A percentile compares a stretch with the other conserved stretches of the same genome.
These are phyloP conservation scores for Grosmannia clavigera DNA, from an alignment of 2,329 filamentous ascomycete species.

Conservation along the genomic window DNA sequence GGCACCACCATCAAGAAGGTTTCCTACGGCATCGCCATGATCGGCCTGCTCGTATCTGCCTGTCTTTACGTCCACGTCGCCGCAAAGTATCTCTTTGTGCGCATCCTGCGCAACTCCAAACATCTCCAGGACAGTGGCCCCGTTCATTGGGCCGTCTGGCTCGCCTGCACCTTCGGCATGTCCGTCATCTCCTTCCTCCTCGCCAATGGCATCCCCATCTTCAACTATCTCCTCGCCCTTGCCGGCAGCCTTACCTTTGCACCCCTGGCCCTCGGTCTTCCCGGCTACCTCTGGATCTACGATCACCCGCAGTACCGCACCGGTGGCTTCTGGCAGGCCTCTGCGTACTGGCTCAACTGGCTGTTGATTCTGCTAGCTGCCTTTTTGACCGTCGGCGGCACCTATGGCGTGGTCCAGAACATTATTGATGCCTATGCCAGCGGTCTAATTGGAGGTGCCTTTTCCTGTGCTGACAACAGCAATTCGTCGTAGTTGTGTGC, in stretches of 20 bases:
- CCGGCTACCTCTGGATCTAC: conserved; percentile 5
- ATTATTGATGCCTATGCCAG: neutral
- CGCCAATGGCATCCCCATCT: conserved; percentile 9
- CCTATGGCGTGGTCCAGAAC: conserved; percentile 32
- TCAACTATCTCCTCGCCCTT: conserved; percentile 8
- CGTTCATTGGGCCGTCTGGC: conserved; percentile 19
- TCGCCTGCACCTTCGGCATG: neutral
- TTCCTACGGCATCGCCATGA: conserved; percentile 45
- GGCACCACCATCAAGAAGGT: conserved; percentile 48
- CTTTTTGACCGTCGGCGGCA: conserved; percentile 34
- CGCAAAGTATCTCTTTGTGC: conserved; percentile 22
- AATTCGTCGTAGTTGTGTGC: neutral
- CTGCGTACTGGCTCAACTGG: conserved; percentile 24
- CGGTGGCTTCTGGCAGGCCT: conserved; percentile 21
- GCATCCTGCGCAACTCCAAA: conserved; percentile 16
- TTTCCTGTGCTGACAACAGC: conserved; percentile 1
- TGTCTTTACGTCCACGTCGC: conserved; percentile 18
- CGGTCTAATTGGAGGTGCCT: neutral
- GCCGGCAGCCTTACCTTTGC: conserved; percentile 4
- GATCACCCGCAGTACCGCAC: conserved; percentile 24
- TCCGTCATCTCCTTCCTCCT: conserved; percentile 5
- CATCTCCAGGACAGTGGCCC: conserved; percentile 19
- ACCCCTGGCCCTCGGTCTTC: conserved; percentile 11
- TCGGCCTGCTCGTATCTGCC: conserved; percentile 35
- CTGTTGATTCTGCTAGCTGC: conserved; percentile 30